Evolutionary conservation across 2,329 filamentous ascomycete species (phyloP), one percentile per base, ranked within the genome.

Genomic region (Pseudogymnoascus sp.): DNA sequence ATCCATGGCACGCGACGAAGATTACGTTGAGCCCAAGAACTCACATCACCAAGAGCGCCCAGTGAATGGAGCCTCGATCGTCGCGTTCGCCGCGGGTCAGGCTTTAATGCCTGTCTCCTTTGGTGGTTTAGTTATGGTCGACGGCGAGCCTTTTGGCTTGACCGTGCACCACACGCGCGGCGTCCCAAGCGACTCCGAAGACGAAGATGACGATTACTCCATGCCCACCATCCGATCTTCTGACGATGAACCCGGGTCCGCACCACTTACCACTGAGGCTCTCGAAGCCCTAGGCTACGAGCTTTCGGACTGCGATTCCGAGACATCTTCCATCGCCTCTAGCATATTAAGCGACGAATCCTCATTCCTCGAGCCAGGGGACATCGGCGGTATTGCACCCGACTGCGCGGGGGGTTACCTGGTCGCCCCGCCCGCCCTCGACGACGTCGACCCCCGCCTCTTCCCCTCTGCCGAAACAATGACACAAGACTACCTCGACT

Each of bases 91-190:
- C 60, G 89, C 90, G 63, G 86, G 92, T 67, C 87, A 90, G 49
- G 93, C 97, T 71, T 79, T 97, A 2, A 92, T 93, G 5, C 91
- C 93, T 1, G 93, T 96, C 2, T 96, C 91, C 33, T 92, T 96
- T 68, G 93, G 93, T 11, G 93, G 93, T 7, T 82, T 96, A 3
- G 86, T 97, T 41, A 78, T 95, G 33, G 86, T 97, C 1, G 92
- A 97, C 71, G 86, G 89, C 62, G 87, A 89, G 73, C 85, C 90
- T 0, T 95, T 92, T 70, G 93, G 93, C 11, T 95, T 97, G 90
- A 97, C 91, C 21, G 93, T 97, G 0, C 93, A 97, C 71, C 93
- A 97, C 74, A 93, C 97, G 86, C 84, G 97, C 2, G 93, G 97
- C 78, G 83, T 87, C 63, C 84, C 83, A 1, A 83, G 83, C 3